These are phyloP conservation scores for Lepidium aucheri DNA, from an alignment of 345 rosid genomes.

Conservation along the genomic window DNA sequence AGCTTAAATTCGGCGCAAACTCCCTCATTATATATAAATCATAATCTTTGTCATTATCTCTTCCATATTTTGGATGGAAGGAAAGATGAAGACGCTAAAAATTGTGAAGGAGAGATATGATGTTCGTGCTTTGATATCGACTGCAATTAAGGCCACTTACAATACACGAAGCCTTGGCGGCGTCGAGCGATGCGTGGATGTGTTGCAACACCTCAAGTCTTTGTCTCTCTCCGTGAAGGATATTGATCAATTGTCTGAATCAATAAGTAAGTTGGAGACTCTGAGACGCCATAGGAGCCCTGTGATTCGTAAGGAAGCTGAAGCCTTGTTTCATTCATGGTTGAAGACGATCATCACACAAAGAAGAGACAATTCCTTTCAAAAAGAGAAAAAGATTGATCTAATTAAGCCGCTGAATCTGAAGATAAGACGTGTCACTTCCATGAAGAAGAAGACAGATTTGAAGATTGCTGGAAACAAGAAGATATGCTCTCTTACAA, in stretches of 20 bases:
- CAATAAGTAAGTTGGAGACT: background rate
- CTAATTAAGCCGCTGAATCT: background rate
- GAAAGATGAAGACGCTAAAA: background rate
- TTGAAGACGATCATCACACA: background rate
- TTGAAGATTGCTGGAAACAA: background rate
- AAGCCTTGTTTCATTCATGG: slow-evolving; percentile 11
- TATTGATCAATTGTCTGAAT: background rate
- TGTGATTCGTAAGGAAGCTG: background rate
- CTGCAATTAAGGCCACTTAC: background rate
- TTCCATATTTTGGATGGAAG: background rate
- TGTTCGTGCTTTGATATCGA: background rate
- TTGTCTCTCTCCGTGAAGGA: background rate
- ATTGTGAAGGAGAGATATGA: background rate
- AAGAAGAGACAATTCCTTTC: background rate
- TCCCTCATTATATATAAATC: too few species aligned
- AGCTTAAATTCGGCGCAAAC: too few species aligned
- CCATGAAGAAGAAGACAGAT: background rate
- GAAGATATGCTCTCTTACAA: background rate
- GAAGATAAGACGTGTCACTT: background rate
- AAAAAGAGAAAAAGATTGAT: background rate
- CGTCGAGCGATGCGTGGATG: background rate
- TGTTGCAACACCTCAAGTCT: background rate
- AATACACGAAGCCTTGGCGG: background rate
- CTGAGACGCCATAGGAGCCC: slow-evolving; percentile 6
- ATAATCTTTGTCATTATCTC: too few species aligned